These are phyloP conservation scores for Hirschioporus abietinus DNA, from an alignment of 768 basidiomycete species.

Conservation along the genomic window DNA sequence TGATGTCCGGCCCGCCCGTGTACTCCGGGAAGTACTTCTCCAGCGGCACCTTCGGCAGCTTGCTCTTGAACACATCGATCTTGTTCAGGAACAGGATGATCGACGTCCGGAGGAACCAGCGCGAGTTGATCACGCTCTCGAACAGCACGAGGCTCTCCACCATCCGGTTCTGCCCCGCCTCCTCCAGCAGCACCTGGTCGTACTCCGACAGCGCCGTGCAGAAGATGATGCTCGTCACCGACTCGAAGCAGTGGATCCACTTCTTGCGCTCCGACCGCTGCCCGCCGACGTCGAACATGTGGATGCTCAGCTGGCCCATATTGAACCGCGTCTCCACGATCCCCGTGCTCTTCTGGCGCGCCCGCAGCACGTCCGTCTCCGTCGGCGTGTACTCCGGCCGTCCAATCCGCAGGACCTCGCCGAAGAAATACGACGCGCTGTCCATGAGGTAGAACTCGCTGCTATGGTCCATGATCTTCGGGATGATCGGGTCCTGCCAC, in stretches of 20 bases:
- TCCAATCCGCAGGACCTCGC: constrained; percentile 79
- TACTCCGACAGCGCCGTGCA: constrained; percentile 74
- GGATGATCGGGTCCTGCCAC: constrained; percentile 64
- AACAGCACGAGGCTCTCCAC: constrained; percentile 69
- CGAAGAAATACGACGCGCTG: constrained; percentile 89
- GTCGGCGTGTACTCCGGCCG: constrained; percentile 76
- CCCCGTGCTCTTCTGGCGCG: constrained; percentile 85
- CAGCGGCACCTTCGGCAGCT: constrained; percentile 68
- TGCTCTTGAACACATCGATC: constrained; percentile 74
- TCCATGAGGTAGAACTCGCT: constrained; percentile 93
- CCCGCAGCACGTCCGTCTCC: constrained; percentile 80
- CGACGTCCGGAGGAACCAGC: constrained; percentile 64
- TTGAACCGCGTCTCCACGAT: constrained; percentile 84
- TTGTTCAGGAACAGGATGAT: constrained; percentile 70
- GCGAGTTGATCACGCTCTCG: constrained; percentile 73
- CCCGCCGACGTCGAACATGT: constrained; percentile 75
- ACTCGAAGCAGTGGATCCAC: constrained; percentile 66
- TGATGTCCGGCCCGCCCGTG: constrained; percentile 83
- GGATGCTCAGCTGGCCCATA: constrained; percentile 56
- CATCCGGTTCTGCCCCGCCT: constrained; percentile 62
- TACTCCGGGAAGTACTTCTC: constrained; percentile 84
- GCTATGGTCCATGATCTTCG: constrained; percentile 46
- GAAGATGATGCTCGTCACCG: constrained; percentile 77
- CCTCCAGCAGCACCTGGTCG: constrained; percentile 67
- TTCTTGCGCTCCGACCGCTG: constrained; percentile 59